A percentile compares a stretch with the other conserved stretches of the same genome.
phyloP scores from a whole-genome alignment of 169 alveolate genomes.

The Prorocentrum cordatum region DNA sequence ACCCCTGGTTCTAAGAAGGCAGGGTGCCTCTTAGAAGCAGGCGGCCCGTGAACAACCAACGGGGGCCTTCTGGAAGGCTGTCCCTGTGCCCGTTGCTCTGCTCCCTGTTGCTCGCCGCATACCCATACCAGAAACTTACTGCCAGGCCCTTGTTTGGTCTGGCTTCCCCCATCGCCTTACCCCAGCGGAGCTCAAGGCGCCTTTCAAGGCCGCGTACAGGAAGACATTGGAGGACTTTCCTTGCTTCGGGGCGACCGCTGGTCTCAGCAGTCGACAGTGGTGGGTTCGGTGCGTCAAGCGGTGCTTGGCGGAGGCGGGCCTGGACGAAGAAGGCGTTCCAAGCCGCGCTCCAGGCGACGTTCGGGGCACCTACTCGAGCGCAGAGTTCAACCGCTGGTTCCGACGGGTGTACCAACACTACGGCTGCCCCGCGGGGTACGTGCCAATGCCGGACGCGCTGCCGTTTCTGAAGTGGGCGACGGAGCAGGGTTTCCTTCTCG shows the following conservation, averaged over 20 bases:
- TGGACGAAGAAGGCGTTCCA: neutral
- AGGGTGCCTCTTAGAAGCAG: too few species aligned
- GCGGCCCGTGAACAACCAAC: too few species aligned
- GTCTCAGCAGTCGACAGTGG: neutral
- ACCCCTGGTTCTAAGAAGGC: too few species aligned
- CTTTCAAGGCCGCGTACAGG: neutral
- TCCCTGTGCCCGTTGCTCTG: too few species aligned
- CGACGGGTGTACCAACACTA: neutral
- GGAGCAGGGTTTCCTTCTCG: neutral
- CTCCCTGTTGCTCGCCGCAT: too few species aligned
- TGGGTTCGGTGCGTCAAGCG: neutral
- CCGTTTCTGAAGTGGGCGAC: neutral
- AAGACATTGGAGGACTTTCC: neutral
- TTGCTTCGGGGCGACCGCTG: neutral
- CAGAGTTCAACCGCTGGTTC: neutral
- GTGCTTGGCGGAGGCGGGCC: neutral
- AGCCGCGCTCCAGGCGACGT: neutral
- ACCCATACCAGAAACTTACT: neutral
- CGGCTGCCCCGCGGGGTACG: neutral
- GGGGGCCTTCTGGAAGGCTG: too few species aligned
- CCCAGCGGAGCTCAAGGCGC: neutral
- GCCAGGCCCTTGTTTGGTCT: neutral
- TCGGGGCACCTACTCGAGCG: neutral
- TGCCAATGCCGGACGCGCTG: neutral
- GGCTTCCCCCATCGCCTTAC: neutral